phyloP scores from a whole-genome alignment of 2,329 filamentous ascomycete genomes.

The Clonostachys byssicola region DNA sequence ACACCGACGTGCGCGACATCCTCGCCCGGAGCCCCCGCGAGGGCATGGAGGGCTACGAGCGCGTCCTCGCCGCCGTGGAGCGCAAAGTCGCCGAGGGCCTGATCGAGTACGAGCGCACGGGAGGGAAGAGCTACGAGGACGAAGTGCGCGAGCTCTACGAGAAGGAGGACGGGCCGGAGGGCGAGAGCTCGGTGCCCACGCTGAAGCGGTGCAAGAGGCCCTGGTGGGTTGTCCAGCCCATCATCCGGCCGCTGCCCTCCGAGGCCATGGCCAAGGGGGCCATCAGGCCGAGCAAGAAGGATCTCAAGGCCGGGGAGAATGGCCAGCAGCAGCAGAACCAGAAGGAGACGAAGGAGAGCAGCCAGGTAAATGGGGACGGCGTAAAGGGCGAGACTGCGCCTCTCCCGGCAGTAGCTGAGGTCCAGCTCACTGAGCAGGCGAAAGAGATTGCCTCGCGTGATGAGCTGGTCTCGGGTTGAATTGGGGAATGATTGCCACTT shows the following conservation, averaged over 20 bases:
- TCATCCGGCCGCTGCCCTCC: slow-evolving; percentile 79
- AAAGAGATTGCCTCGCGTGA: slow-evolving; percentile 16
- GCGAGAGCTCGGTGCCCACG: slow-evolving; percentile 60
- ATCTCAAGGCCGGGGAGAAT: slow-evolving; percentile 28
- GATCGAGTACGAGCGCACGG: slow-evolving; percentile 56
- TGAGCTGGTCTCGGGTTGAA: slow-evolving; percentile 16
- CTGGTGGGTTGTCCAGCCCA: slow-evolving; percentile 88
- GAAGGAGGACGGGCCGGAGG: slow-evolving; percentile 30
- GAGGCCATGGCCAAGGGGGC: slow-evolving; percentile 83
- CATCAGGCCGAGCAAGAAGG: slow-evolving; percentile 70
- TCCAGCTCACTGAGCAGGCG: slow-evolving; percentile 3
- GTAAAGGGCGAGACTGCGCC: slow-evolving; percentile 2
- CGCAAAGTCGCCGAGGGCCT: slow-evolving; percentile 68
- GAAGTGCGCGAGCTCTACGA: slow-evolving; percentile 17
- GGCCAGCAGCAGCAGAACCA: slow-evolving; percentile 10
- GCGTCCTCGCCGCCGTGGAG: slow-evolving; percentile 73
- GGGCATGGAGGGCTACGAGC: slow-evolving; percentile 74
- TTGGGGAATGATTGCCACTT: no score
- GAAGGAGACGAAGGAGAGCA: slow-evolving; percentile 32
- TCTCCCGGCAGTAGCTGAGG: slow-evolving; percentile 7
- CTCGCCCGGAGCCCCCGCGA: slow-evolving; percentile 66
- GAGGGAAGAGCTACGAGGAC: slow-evolving; percentile 42
- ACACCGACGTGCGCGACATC: slow-evolving; percentile 83
- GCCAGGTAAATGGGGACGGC: slow-evolving; percentile 24
- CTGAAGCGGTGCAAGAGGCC: slow-evolving; percentile 73